Conservation (phyloP, 805 yeast genomes). For the Pichia paraexigua region DNA sequence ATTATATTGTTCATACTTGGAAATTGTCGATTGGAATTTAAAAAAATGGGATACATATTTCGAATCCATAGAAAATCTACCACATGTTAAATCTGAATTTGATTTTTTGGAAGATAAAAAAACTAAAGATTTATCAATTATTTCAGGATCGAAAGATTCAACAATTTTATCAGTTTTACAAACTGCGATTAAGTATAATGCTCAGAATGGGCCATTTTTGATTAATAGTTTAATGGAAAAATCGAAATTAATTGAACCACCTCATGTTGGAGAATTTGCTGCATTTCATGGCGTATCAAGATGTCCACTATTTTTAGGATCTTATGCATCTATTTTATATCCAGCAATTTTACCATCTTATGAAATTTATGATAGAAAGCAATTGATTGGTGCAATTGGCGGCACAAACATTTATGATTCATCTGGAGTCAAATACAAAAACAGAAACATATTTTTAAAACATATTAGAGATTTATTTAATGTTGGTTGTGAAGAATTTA, state of each 20-base stretch:
- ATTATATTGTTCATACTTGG: slow-evolving; percentile 58
- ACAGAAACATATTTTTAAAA: slow-evolving; percentile 42
- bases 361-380: slow-evolving; percentile 45
- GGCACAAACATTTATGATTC: slow-evolving; percentile 18
- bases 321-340: slow-evolving; percentile 57
- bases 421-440: slow-evolving; percentile 1
- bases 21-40: slow-evolving; percentile 62
- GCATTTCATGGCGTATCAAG: slow-evolving; percentile 37
- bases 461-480: slow-evolving; percentile 58
- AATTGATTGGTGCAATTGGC: slow-evolving; percentile 50
- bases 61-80: slow-evolving; percentile 16
- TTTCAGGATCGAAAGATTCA: slow-evolving; percentile 8
- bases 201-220: slow-evolving; percentile 34
- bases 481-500: slow-evolving; percentile 49
- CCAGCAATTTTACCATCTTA: slow-evolving; percentile 49
- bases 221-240: slow-evolving; percentile 51
- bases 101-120: slow-evolving; percentile 23
- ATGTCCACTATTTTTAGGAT: slow-evolving; percentile 53
- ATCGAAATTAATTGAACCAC: slow-evolving; percentile 61
- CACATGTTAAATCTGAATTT: neutral
- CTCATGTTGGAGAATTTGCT: slow-evolving; percentile 37
- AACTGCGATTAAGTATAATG: slow-evolving; percentile 39
- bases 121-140: neutral
- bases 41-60: slow-evolving; percentile 78
- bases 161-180: slow-evolving; percentile 11